Conservation (phyloP, 1,284 basidiomycete species). For the Tilletia caries region DNA sequence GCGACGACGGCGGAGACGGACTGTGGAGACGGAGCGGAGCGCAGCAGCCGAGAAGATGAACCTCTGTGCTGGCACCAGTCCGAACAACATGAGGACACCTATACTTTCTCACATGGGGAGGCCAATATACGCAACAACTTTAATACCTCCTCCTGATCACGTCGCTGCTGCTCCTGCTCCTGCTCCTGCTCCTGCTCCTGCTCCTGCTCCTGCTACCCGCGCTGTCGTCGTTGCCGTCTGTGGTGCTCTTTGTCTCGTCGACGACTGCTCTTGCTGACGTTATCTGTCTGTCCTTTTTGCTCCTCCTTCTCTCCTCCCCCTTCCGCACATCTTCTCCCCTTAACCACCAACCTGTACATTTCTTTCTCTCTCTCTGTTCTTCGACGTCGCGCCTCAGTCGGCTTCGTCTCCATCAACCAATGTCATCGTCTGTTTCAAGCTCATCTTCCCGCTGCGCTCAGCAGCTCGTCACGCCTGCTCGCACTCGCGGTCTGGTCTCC, state of each 20-base stretch:
- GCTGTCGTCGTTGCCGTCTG: no score
- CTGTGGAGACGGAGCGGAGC: no score
- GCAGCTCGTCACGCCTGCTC: no score
- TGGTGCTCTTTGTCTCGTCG: neutral
- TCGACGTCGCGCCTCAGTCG: no score
- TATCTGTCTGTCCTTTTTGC: no score
- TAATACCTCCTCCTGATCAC: constrained; percentile 5
- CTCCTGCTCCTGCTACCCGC: neutral
- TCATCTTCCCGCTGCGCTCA: neutral
- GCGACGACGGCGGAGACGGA: no score
- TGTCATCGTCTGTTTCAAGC: neutral
- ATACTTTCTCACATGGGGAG: constrained; percentile 7
- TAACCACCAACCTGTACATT: neutral
- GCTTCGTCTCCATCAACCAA: neutral
- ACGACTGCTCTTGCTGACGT: neutral
- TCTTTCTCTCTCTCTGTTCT: no score
- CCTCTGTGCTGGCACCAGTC: constrained; percentile 21
- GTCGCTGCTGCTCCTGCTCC: no score
- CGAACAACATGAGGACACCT: constrained; percentile 14
- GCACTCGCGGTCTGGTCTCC: no score
- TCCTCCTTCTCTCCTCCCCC: neutral
- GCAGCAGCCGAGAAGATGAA: constrained; percentile 2
- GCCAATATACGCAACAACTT: constrained; percentile 19
- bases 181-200: neutral
- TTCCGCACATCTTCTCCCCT: neutral